Evolutionary conservation across 495 filamentous ascomycete species (phyloP), one percentile per base, ranked within the genome.

Genomic region (Aspergillus cavernicola): DNA sequence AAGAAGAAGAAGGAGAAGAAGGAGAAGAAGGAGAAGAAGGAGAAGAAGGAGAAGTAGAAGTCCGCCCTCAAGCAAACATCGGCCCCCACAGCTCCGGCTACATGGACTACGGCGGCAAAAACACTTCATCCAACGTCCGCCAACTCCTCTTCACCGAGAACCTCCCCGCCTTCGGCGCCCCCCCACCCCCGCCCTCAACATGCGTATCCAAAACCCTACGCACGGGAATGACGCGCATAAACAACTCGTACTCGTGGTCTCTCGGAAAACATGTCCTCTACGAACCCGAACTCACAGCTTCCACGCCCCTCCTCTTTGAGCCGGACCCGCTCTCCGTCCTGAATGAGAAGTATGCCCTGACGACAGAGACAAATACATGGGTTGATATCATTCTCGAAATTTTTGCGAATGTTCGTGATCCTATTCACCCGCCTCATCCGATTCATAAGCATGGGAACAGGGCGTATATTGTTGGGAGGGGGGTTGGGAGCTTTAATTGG

Each of bases 381-480:
- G 72, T 81, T 10, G 80, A 83, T 45, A 57, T 83, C 15, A 60
- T 83, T 32, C 59, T 80, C 40, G 59, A 68, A 22, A 62, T 73
- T 4, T 50, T 43, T 12, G 57, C 59, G n/a, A 41, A 60, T 15
- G 52, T 60, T 13, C 33, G 24, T 35, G 53, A 54, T 12, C 45
- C 49, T 0, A 56, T 56, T 13, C 70, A 79, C 54, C 67, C 72
- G 2, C 63, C 72, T 9, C 81, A 83, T 47, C 68, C 70, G 0
- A 75, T 83, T 51, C 79, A 83, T 67, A 81, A 81, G 64, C 78
- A 83, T 61, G 68, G 67, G 46, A 80, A 72, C 64, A 78, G 78
- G 52, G 67, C 58, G 32, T 79, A 65, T 50, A 57, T 72, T 23
- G 72, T 81, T 39, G 80, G 80, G 6, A 29, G 44, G 9, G 78